A percentile compares a stretch with the other conserved stretches of the same genome.
These are phyloP conservation scores for Gaeumannomyces tritici DNA, from an alignment of 2,329 filamentous ascomycete genomes.

Conservation along the genomic window DNA sequence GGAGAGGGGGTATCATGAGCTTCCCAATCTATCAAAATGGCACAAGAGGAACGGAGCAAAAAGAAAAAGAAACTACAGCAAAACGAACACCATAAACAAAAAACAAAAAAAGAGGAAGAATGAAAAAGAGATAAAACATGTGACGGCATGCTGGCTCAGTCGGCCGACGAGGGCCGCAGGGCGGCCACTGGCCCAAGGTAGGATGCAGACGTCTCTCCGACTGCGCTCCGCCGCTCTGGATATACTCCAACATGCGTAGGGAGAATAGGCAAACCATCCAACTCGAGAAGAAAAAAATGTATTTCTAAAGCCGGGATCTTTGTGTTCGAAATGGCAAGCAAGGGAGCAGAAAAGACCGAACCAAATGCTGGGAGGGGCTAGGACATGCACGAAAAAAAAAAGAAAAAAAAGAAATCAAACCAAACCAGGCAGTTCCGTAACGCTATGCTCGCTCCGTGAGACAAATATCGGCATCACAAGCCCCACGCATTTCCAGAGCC, in stretches of 20 bases:
- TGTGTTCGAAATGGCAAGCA: not conserved
- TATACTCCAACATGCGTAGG: too few relatives aligned
- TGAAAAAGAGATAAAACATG: too few relatives aligned
- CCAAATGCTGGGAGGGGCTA: not conserved
- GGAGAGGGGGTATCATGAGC: constrained; percentile 11
- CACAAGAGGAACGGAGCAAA: not conserved
- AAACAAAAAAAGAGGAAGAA: not conserved
- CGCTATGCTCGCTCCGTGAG: not conserved
- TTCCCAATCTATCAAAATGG: constrained; percentile 6
- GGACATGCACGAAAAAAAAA: not conserved
- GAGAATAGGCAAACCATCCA: not conserved
- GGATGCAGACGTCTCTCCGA: not conserved
- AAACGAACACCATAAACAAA: not conserved
- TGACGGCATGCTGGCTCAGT: not conserved
- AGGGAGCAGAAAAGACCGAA: not conserved
- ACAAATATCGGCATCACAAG: too few relatives aligned
- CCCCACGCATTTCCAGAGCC: too few relatives aligned
- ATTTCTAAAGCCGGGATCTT: not conserved
- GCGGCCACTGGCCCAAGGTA: not conserved
- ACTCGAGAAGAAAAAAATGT: not conserved
- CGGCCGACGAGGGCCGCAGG: not conserved
- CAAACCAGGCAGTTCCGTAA: not conserved
- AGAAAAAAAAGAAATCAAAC: not conserved
- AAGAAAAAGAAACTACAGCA: not conserved
- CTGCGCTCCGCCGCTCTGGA: too few relatives aligned